Evolutionary conservation across 257 asterid genomes (phyloP).

Genomic region (Cordia subcordata): DNA sequence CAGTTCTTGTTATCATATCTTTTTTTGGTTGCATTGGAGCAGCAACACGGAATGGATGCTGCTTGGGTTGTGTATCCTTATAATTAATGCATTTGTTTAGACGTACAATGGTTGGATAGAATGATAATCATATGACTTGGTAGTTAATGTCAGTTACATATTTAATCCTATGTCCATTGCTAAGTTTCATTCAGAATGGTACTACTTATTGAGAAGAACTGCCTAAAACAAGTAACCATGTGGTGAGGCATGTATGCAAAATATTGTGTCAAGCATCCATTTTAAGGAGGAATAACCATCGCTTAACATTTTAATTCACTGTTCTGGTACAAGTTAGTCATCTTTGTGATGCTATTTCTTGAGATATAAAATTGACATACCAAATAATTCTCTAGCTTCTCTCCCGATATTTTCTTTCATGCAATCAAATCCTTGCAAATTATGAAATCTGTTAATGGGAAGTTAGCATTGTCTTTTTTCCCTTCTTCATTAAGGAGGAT

Average conservation of each 20-base stretch:
- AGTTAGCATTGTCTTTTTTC: not conserved
- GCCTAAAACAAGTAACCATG: too few relatives aligned
- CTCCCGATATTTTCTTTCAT: not conserved
- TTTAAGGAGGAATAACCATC: too few relatives aligned
- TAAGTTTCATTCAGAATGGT: too few relatives aligned
- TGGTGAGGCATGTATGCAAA: too few relatives aligned
- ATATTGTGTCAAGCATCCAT: too few relatives aligned
- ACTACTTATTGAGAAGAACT: too few relatives aligned
- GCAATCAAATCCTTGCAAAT: not conserved
- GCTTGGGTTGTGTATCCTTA: conserved; percentile 91
- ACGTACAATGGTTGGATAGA: not conserved
- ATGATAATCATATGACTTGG: not conserved
- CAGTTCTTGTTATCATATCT: conserved; percentile 56
- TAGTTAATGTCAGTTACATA: too few relatives aligned
- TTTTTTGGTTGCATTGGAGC: conserved; percentile 92
- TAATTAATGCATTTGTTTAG: not conserved
- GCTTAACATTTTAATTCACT: too few relatives aligned
- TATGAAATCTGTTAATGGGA: not conserved
- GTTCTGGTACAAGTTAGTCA: too few relatives aligned
- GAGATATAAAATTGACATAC: not conserved
- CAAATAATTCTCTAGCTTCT: not conserved
- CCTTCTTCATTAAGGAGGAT: conserved; percentile 9
- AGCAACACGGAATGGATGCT: conserved; percentile 74
- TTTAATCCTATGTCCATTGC: too few relatives aligned
- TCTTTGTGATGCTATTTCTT: too few relatives aligned